Base-by-base conservation (phyloP, 495 filamentous ascomycete species). In the Xylona heveae region DNA sequence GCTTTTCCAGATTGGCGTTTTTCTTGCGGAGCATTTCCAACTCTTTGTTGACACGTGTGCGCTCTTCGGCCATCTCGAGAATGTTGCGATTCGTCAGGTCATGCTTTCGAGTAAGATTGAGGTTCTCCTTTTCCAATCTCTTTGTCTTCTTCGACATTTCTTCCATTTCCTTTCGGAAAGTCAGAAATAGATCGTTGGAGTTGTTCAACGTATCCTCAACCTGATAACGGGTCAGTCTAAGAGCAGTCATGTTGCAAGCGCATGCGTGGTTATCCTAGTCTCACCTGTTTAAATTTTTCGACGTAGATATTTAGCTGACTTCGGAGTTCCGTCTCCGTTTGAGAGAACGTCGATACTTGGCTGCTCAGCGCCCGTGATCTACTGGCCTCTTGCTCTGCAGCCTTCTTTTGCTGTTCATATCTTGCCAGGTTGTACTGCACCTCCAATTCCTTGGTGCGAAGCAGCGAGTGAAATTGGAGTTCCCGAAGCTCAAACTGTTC, bases 101-200 rank as follows among this genome's bases (percentile, higher is more conserved):
- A 46, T 93, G 83, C 52, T 93, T 95, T 34, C 88, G 67, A 35
- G 79, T 90, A 22, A 91, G 68, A 19, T 68, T 75, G 39, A 83
- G 70, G 43, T 97, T 97, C 46, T 97, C 90, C 49, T 92, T 91
- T 50, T 97, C 88, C 17, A 97, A 62, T 10, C 88, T 74, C 51
- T 95, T 94, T 3, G 88, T 94, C 60, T 95, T 95, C 59, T 94
- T 94, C 0, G 83, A 92, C 90, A 95, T 95, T 48, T 95, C 88
- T 54, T 97, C 88, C 90, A 97, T 95, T 53, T 97, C 88, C 56
- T 93, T 95, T 21, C 88, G 74, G 55, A 97, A 97, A 0, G 88
- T 95, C 28, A 94, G 62, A 51, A 95, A 97, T 31, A 97, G 67
- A 50, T 95, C 88, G 60, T 97, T 97, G 52, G 78, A 90, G 51